phyloP scores from a whole-genome alignment of 2,329 filamentous ascomycete genomes.

The Claviceps maximensis region DNA sequence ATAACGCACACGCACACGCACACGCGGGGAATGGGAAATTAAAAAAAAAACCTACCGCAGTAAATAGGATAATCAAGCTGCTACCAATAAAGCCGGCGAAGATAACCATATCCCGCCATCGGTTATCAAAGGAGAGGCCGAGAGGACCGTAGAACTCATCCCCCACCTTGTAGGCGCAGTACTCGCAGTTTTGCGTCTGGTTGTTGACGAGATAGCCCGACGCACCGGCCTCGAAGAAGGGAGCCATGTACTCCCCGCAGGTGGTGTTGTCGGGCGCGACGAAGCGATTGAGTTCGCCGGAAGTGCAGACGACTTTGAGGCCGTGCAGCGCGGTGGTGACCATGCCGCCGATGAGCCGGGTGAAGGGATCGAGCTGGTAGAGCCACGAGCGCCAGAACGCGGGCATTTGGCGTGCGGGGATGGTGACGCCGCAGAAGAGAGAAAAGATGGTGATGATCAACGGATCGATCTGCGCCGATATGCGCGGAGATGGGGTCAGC shows the following conservation, averaged over 20 bases:
- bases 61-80: slow-evolving; percentile 52
- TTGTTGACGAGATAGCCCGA: slow-evolving; percentile 59
- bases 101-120: slow-evolving; percentile 78
- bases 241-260: slow-evolving; percentile 63
- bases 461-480: slow-evolving; percentile 68
- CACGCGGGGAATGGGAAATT: background rate
- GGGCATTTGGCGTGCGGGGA: slow-evolving; percentile 66
- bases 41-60: slow-evolving; percentile 32
- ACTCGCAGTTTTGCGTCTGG: slow-evolving; percentile 54
- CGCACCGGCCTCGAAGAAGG: slow-evolving; percentile 56
- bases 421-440: slow-evolving; percentile 78
- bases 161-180: slow-evolving; percentile 69
- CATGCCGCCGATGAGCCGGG: slow-evolving; percentile 67
- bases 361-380: slow-evolving; percentile 74
- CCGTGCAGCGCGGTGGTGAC: slow-evolving; percentile 64
- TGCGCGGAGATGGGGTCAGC: slow-evolving; percentile 64
- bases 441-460: slow-evolving; percentile 73
- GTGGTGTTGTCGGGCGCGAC: slow-evolving; percentile 48
- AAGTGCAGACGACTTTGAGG: slow-evolving; percentile 45
- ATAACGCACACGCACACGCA: background rate
- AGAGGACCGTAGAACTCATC: slow-evolving; percentile 67
- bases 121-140: slow-evolving; percentile 49
- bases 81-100: slow-evolving; percentile 62
- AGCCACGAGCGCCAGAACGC: slow-evolving; percentile 69
- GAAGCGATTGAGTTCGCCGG: slow-evolving; percentile 54